These are phyloP conservation scores for Ceratobasidium sp. DNA, from an alignment of 1,284 basidiomycete species.

Conservation along the genomic window DNA sequence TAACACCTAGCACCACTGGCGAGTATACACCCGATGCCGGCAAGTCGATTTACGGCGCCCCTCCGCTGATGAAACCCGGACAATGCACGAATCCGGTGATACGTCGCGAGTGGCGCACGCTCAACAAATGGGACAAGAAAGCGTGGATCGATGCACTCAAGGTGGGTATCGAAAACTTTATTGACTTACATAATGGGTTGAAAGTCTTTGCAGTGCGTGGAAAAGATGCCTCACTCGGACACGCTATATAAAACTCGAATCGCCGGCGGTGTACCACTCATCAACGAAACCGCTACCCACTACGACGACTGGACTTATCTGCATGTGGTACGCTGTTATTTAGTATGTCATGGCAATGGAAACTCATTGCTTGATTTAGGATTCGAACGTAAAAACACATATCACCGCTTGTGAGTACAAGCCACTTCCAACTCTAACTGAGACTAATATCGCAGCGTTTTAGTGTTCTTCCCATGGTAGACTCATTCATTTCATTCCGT, in stretches of 20 bases:
- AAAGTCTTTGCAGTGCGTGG: slow-evolving; percentile 11
- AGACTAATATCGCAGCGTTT: neutral
- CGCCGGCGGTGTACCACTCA: slow-evolving; percentile 23
- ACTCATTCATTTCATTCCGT: neutral
- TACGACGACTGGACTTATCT: slow-evolving; percentile 36
- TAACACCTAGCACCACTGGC: slow-evolving; percentile 1
- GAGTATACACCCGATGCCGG: slow-evolving; percentile 28
- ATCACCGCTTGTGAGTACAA: slow-evolving; percentile 22
- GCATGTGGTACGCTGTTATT: slow-evolving; percentile 14
- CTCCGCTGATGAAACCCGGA: neutral
- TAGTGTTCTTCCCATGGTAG: slow-evolving; percentile 37
- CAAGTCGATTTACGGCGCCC: slow-evolving; percentile 20
- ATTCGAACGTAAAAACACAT: slow-evolving; percentile 31
- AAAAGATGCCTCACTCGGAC: slow-evolving; percentile 21
- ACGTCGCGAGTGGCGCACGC: slow-evolving; percentile 28
- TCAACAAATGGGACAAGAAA: slow-evolving; percentile 32
- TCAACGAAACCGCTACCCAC: slow-evolving; percentile 4
- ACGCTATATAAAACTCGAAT: slow-evolving; percentile 29
- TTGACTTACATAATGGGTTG: neutral
- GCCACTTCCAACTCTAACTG: neutral
- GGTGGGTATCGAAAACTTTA: neutral
- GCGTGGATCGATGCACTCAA: slow-evolving; percentile 34
- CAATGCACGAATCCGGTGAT: slow-evolving; percentile 24
- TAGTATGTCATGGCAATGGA: too few relatives aligned
- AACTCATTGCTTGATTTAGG: neutral